Conservation (phyloP, 2,329 filamentous ascomycete genomes). For the Paecilomyces sp. region DNA sequence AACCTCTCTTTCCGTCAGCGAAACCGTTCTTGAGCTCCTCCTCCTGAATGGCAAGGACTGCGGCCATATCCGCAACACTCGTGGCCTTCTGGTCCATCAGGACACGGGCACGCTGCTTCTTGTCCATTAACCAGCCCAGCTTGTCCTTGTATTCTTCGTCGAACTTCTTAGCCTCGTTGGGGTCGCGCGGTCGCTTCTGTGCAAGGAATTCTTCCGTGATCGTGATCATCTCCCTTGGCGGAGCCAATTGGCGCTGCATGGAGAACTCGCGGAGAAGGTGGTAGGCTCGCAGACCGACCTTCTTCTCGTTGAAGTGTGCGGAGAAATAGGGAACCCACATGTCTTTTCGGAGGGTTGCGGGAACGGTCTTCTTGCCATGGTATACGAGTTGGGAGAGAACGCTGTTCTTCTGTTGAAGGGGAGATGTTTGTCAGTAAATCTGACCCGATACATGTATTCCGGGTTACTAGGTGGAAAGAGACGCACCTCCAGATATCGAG, state of each 20-base stretch:
- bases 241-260: conserved; percentile 50
- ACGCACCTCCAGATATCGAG: conserved; percentile 48
- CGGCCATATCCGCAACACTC: conserved; percentile 53
- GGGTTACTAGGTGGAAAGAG: neutral
- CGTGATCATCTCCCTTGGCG: conserved; percentile 36
- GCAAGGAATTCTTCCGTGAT: conserved; percentile 37
- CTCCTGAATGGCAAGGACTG: conserved; percentile 47
- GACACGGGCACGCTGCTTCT: conserved; percentile 43
- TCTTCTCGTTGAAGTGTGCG: conserved; percentile 46
- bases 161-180: conserved; percentile 32
- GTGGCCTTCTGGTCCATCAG: conserved; percentile 62
- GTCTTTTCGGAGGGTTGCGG: conserved; percentile 52
- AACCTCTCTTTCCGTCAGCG: conserved; percentile 22
- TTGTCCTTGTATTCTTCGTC: conserved; percentile 33
- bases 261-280: conserved; percentile 55
- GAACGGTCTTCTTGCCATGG: conserved; percentile 58
- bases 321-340: conserved; percentile 56
- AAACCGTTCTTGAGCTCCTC: conserved; percentile 24
- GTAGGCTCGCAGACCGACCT: conserved; percentile 49
- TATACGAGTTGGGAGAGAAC: conserved; percentile 53
- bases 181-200: conserved; percentile 30
- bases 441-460: neutral
- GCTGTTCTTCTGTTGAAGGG: conserved; percentile 40
- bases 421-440: neutral
- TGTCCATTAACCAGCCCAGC: conserved; percentile 37